Evolutionary conservation across 805 yeast species (phyloP).

Genomic region (Sugiyamaella boreocaroliniensis): DNA sequence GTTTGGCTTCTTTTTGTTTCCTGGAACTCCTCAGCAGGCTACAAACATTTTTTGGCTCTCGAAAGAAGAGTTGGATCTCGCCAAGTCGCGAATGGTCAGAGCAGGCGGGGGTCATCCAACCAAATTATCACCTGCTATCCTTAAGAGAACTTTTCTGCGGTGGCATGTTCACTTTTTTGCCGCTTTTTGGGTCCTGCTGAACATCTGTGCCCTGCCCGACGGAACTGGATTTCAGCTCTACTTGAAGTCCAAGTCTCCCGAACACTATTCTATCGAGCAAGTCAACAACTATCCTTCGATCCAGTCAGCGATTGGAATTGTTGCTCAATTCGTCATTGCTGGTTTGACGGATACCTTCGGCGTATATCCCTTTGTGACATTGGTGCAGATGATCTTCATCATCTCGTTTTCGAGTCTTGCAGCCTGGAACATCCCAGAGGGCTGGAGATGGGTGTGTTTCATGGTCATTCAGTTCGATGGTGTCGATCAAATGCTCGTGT

Average conservation of each 20-base stretch:
- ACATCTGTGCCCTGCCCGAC: conserved; percentile 37
- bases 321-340: conserved; percentile 36
- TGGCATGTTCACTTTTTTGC: conserved; percentile 33
- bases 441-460: conserved; percentile 37
- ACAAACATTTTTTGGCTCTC: conserved; percentile 27
- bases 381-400: conserved; percentile 32
- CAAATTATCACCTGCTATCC: conserved; percentile 17
- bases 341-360: conserved; percentile 36
- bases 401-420: conserved; percentile 35
- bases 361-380: conserved; percentile 33
- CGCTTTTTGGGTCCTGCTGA: conserved; percentile 34
- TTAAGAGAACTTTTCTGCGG: conserved; percentile 23
- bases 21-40: conserved; percentile 45
- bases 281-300: conserved; percentile 39
- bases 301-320: conserved; percentile 37
- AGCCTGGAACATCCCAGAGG: conserved; percentile 38
- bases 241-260: conserved; percentile 29
- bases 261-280: conserved; percentile 31
- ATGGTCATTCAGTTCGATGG: conserved; percentile 33
- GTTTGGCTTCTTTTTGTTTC: conserved; percentile 39
- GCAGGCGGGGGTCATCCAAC: conserved; percentile 25
- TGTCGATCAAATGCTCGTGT: conserved; percentile 36
- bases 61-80: conserved; percentile 28
- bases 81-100: conserved; percentile 26
- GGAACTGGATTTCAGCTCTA: conserved; percentile 38